Percentiles rank a stretch among this genome's conserved stretches.
These are phyloP conservation scores for Cokeromyces recurvatus DNA, from an alignment of 371 early-diverging fungal species.

Conservation along the genomic window DNA sequence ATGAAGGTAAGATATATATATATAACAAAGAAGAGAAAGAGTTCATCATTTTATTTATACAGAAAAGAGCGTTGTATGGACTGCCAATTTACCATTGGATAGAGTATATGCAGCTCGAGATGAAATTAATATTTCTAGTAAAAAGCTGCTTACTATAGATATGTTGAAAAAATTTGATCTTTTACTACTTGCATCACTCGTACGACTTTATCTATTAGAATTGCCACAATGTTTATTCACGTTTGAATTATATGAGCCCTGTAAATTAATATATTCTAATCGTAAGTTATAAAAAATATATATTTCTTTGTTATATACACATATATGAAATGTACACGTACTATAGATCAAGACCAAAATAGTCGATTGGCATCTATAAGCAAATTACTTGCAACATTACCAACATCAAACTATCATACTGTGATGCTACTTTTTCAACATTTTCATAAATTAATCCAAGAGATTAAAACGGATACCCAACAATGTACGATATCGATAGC, in stretches of 20 bases:
- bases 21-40: too few species aligned
- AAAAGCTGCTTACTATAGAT: too few species aligned
- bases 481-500: slow-evolving; percentile 13
- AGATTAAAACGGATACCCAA: not conserved
- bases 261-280: slow-evolving; percentile 60
- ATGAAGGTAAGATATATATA: slow-evolving; percentile 24
- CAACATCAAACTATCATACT: slow-evolving; percentile 49
- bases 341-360: slow-evolving; percentile 37
- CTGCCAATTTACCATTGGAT: slow-evolving; percentile 49
- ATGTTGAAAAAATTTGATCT: slow-evolving; percentile 54
- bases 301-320: not conserved
- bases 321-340: too few species aligned
- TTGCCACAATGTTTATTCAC: slow-evolving; percentile 69
- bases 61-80: slow-evolving; percentile 51
- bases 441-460: slow-evolving; percentile 36
- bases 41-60: too few species aligned
- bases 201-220: slow-evolving; percentile 69
- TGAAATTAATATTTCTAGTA: slow-evolving; percentile 61
- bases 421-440: slow-evolving; percentile 42
- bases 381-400: slow-evolving; percentile 48
- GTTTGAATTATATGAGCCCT: slow-evolving; percentile 70
- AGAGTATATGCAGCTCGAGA: slow-evolving; percentile 61
- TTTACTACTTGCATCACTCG: slow-evolving; percentile 52
- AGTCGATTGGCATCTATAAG: slow-evolving; percentile 40
- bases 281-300: slow-evolving; percentile 33